These are phyloP conservation scores for Trypanosoma boissoni DNA, from an alignment of 208 protist species.

Conservation along the genomic window DNA sequence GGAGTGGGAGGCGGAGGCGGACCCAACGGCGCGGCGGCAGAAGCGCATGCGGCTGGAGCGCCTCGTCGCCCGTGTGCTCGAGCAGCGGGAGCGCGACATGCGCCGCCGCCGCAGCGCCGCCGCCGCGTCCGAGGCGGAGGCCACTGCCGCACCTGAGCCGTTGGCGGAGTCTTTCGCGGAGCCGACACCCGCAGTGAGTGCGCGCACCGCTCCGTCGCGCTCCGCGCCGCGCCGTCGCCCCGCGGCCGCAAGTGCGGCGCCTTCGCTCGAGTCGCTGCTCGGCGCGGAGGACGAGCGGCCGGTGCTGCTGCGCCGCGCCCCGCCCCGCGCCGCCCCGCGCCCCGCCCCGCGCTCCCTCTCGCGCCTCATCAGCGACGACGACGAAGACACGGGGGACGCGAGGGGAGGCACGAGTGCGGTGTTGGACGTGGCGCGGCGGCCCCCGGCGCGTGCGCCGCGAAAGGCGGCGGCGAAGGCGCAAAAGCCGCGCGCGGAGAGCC, in stretches of 20 bases:
- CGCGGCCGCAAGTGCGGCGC: slow-evolving; percentile 35
- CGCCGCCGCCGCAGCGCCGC: slow-evolving; percentile 80
- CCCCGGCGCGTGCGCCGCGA: slow-evolving; percentile 16
- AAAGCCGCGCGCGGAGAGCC: not conserved
- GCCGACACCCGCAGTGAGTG: slow-evolving; percentile 13
- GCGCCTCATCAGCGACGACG: slow-evolving; percentile 29
- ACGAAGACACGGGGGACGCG: slow-evolving; percentile 37
- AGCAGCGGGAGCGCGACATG: slow-evolving; percentile 37
- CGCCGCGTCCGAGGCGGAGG: slow-evolving; percentile 19
- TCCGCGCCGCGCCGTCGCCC: slow-evolving; percentile 3
- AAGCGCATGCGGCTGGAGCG: slow-evolving; percentile 60
- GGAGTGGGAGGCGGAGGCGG: slow-evolving; percentile 23
- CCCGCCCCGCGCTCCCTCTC: slow-evolving; percentile 58
- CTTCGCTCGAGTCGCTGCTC: slow-evolving; percentile 53
- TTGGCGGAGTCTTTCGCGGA: not conserved
- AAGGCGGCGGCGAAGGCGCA: not conserved
- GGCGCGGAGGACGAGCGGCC: slow-evolving; percentile 60
- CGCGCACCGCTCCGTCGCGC: slow-evolving; percentile 14
- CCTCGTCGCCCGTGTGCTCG: slow-evolving; percentile 64
- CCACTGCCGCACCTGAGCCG: not conserved
- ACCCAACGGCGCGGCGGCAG: slow-evolving; percentile 5
- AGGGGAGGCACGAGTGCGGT: too few relatives aligned
- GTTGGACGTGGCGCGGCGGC: slow-evolving; percentile 31
- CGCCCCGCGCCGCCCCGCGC: slow-evolving; percentile 28
- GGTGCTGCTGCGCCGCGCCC: slow-evolving; percentile 44